Evolutionary conservation across 2,329 filamentous ascomycete species (phyloP).

Genomic region (Ascochyta pisi): DNA sequence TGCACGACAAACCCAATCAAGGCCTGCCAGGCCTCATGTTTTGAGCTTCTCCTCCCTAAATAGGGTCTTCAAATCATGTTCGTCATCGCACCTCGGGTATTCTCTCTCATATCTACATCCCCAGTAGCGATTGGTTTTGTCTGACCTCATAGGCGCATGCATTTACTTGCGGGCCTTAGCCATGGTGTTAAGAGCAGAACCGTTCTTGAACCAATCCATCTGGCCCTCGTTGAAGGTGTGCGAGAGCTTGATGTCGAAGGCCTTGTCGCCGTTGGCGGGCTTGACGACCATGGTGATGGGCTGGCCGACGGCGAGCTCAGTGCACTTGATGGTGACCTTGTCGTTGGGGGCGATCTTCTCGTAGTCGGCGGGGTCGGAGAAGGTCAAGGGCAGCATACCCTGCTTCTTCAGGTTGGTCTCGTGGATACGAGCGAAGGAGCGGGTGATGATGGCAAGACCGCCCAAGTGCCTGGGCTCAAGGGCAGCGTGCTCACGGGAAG

Average conservation of each 20-base stretch:
- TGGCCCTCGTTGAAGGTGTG: constrained; percentile 99
- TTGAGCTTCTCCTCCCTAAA: constrained; percentile 29
- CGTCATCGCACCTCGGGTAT: constrained; percentile 31
- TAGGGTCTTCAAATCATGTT: constrained; percentile 21
- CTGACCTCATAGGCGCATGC: constrained; percentile 16
- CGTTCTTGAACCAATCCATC: constrained; percentile 99
- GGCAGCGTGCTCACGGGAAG: constrained; percentile 96
- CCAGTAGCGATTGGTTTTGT: constrained; percentile 30
- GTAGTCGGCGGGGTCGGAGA: constrained; percentile 93
- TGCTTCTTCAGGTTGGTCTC: constrained; percentile 99
- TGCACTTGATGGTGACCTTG: constrained; percentile 88
- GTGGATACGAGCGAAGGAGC: constrained; percentile 98
- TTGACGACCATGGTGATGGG: constrained; percentile 91
- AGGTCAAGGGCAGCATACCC: constrained; percentile 98
- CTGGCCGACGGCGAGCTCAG: constrained; percentile 89
- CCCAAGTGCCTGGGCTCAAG: constrained; percentile 97
- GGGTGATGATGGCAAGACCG: constrained; percentile 94
- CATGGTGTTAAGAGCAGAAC: constrained; percentile 98
- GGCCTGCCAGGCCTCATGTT: constrained; percentile 27
- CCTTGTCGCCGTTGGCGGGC: constrained; percentile 77
- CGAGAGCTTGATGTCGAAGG: constrained; percentile 82
- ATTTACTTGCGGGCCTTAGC: constrained; percentile 66
- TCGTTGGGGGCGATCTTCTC: constrained; percentile 95
- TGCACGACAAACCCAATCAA: constrained; percentile 25
- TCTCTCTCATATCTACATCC: constrained; percentile 44